Percentiles rank a stretch among this genome's conserved stretches.
Conservation (phyloP, 1,284 basidiomycete species). For the Sporisorium iseilematis-ciliati region DNA sequence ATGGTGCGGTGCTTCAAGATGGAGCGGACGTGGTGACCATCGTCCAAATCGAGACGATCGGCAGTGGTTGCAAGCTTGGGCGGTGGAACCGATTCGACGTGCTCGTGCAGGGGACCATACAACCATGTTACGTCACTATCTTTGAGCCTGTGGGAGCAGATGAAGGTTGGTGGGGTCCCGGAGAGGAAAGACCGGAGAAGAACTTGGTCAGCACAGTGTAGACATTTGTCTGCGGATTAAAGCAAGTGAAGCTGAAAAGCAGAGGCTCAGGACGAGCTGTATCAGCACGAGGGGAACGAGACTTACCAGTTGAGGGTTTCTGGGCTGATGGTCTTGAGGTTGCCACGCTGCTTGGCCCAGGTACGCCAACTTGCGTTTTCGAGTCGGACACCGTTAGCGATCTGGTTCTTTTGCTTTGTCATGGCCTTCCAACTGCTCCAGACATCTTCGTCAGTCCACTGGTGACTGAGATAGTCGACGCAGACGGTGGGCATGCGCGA, state of each 20-base stretch:
- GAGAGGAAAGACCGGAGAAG: neutral
- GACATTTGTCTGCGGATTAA: neutral
- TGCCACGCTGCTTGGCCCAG: slow-evolving; percentile 99
- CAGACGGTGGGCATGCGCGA: slow-evolving; percentile 73
- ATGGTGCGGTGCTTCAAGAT: slow-evolving; percentile 97
- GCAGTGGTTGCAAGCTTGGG: slow-evolving; percentile 73
- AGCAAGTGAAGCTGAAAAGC: neutral
- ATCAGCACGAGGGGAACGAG: too few relatives aligned
- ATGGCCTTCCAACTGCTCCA: slow-evolving; percentile 98
- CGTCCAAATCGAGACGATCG: slow-evolving; percentile 73
- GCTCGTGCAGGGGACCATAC: slow-evolving; percentile 88
- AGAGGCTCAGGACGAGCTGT: neutral
- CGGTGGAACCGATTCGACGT: slow-evolving; percentile 75
- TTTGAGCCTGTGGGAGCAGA: slow-evolving; percentile 81
- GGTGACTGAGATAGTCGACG: slow-evolving; percentile 82
- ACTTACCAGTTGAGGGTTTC: slow-evolving; percentile 97
- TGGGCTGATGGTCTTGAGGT: slow-evolving; percentile 92
- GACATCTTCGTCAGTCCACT: slow-evolving; percentile 98
- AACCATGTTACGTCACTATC: slow-evolving; percentile 99
- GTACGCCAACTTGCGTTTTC: slow-evolving; percentile 99
- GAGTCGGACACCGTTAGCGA: slow-evolving; percentile 91
- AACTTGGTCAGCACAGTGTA: slow-evolving; percentile 9
- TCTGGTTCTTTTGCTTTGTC: slow-evolving; percentile 98
- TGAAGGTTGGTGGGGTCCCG: neutral
- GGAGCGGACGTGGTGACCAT: slow-evolving; percentile 75